These are phyloP conservation scores for Lentinula guzmanii DNA, from an alignment of 768 basidiomycete genomes.

Conservation along the genomic window DNA sequence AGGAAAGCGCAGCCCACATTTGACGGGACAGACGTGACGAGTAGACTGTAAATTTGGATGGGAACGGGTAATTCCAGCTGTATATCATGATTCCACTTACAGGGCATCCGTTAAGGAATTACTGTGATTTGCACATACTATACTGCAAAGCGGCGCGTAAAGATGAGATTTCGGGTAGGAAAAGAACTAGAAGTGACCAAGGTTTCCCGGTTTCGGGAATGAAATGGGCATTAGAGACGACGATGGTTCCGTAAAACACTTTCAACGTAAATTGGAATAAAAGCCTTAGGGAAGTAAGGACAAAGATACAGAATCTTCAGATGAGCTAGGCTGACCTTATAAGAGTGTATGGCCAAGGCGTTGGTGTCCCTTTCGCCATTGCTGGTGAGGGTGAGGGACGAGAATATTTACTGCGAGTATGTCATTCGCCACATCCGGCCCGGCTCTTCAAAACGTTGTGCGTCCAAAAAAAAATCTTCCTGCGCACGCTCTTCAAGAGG, in stretches of 20 bases:
- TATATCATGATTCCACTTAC: constrained; percentile 33
- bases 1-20: constrained; percentile 34
- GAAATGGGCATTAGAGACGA: constrained; percentile 69
- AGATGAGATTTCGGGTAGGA: constrained; percentile 1
- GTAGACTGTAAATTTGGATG: constrained; percentile 38
- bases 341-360: constrained; percentile 61
- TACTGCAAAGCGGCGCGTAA: constrained; percentile 33
- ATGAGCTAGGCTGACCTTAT: constrained; percentile 43
- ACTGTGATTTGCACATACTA: constrained; percentile 82
- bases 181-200: constrained; percentile 32
- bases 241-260: constrained; percentile 87
- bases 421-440: not conserved
- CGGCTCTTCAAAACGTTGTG: not conserved
- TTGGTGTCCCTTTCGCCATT: constrained; percentile 34
- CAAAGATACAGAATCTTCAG: not conserved
- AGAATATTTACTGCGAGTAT: too few relatives aligned
- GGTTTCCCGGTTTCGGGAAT: constrained; percentile 71
- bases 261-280: constrained; percentile 81
- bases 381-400: not conserved
- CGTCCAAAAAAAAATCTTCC: not conserved
- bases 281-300: constrained; percentile 29
- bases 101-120: constrained; percentile 85
- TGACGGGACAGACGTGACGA: constrained; percentile 69
- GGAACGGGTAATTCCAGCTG: not conserved
- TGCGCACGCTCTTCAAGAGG: not conserved